A percentile compares a stretch with the other conserved stretches of the same genome.
Conservation (phyloP, 129 eudicot species). For the Pittosporum tobira region DNA sequence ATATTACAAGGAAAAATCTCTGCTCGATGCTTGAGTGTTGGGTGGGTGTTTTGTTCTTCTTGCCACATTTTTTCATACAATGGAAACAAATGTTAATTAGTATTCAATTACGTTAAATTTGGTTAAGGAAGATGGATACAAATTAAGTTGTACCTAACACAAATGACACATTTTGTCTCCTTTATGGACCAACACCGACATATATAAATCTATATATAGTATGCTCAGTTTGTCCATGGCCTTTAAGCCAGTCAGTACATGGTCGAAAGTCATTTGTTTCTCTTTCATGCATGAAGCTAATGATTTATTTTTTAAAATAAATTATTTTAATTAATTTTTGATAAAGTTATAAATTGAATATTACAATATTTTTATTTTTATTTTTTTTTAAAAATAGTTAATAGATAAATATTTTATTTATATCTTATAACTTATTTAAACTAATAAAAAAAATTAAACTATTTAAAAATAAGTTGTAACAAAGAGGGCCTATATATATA, state of each 20-base stretch:
- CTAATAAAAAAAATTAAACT: too few relatives aligned
- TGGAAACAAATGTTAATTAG: constrained; percentile 20
- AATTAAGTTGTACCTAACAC: constrained; percentile 23
- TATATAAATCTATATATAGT: constrained; percentile 5
- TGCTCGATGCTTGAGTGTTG: constrained; percentile 19
- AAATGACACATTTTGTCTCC: constrained; percentile 3
- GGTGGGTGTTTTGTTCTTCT: constrained; percentile 23
- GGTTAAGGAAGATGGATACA: not conserved
- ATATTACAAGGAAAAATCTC: constrained; percentile 10
- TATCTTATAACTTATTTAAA: too few relatives aligned
- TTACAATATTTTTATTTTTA: too few relatives aligned
- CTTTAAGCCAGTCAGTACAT: constrained; percentile 19
- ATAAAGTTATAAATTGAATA: too few relatives aligned
- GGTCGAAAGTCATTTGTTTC: constrained; percentile 16
- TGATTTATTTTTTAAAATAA: too few relatives aligned
- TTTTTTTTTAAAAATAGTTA: too few relatives aligned
- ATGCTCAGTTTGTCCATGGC: constrained; percentile 27
- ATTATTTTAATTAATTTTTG: too few relatives aligned
- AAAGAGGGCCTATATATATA: too few relatives aligned
- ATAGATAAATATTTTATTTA: too few relatives aligned
- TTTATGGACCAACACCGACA: not conserved
- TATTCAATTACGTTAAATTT: not conserved
- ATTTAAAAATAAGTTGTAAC: too few relatives aligned
- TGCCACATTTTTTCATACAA: constrained; percentile 24
- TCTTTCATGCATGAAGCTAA: too few relatives aligned